A percentile compares a stretch with the other conserved stretches of the same genome.
phyloP scores from a whole-genome alignment of 2,329 filamentous ascomycete genomes.

The Chalaropsis thielavioides region DNA sequence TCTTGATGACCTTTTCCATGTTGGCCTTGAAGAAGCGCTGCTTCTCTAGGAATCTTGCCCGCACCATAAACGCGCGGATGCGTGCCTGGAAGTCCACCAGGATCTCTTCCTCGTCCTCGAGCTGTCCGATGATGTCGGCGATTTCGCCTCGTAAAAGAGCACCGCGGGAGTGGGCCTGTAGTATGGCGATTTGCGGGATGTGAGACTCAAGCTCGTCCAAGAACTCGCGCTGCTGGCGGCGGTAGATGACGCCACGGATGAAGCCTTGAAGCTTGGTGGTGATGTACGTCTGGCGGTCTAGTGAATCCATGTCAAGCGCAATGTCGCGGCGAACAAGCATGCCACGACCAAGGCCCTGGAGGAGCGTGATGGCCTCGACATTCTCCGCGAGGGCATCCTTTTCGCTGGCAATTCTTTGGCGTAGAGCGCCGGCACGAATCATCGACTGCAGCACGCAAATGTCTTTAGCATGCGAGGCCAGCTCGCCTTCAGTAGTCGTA shows the following conservation, averaged over 20 bases:
- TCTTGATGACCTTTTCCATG: slow-evolving; percentile 98
- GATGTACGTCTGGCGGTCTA: slow-evolving; percentile 42
- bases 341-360: slow-evolving; percentile 48
- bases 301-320: slow-evolving; percentile 34
- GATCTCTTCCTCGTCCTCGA: slow-evolving; percentile 70
- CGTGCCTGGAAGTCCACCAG: slow-evolving; percentile 62
- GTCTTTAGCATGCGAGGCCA: slow-evolving; percentile 31
- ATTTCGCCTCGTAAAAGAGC: slow-evolving; percentile 64
- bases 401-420: slow-evolving; percentile 35
- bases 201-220: slow-evolving; percentile 57
- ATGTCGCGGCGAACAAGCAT: slow-evolving; percentile 42
- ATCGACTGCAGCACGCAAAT: slow-evolving; percentile 37
- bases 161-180: slow-evolving; percentile 66
- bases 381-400: slow-evolving; percentile 34
- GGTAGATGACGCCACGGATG: slow-evolving; percentile 49
- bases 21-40: slow-evolving; percentile 82
- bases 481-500: slow-evolving; percentile 33
- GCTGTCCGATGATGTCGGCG: slow-evolving; percentile 56
- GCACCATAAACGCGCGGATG: slow-evolving; percentile 58
- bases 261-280: slow-evolving; percentile 52
- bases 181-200: slow-evolving; percentile 47
- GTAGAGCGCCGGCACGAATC: slow-evolving; percentile 40
- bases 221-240: slow-evolving; percentile 45
- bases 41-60: slow-evolving; percentile 67
- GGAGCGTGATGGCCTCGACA: slow-evolving; percentile 32